phyloP scores from a whole-genome alignment of 345 rosid species.

The Dovyalis caffra region DNA sequence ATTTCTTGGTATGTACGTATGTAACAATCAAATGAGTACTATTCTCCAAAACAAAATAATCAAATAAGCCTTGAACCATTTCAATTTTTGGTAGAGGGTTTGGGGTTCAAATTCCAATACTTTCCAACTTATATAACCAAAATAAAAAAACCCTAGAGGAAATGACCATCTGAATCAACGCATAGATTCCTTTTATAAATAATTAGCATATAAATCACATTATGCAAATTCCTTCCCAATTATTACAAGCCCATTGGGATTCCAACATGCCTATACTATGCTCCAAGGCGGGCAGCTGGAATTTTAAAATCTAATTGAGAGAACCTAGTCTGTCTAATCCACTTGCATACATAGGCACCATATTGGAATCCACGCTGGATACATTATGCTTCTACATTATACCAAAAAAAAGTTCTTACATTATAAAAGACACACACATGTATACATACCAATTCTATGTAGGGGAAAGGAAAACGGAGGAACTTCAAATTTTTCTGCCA shows the following conservation, averaged over 20 bases:
- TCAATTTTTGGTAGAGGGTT: not conserved
- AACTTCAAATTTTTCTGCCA: not conserved
- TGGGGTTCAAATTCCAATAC: not conserved
- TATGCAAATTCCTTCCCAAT: not conserved
- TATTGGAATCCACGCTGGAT: slow-evolving; percentile 41
- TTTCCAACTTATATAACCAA: not conserved
- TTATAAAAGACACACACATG: not conserved
- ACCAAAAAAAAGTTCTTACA: not conserved
- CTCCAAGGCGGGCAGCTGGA: slow-evolving; percentile 4
- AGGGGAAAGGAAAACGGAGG: not conserved
- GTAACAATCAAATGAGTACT: no score
- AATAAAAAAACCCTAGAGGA: not conserved
- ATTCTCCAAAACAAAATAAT: no score
- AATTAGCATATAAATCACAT: not conserved
- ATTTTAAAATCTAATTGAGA: slow-evolving; percentile 4
- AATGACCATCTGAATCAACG: not conserved
- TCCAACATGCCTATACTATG: slow-evolving; percentile 1
- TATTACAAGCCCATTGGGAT: not conserved
- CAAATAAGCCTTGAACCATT: not conserved
- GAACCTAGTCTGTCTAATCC: slow-evolving; percentile 5
- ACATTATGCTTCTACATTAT: slow-evolving; percentile 23
- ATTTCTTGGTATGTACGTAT: no score
- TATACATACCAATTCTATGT: not conserved
- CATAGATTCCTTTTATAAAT: not conserved
- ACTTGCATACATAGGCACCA: slow-evolving; percentile 16